Evolutionary conservation across 1,284 basidiomycete species (phyloP).

Genomic region (Mycosarcoma mackinlayi): DNA sequence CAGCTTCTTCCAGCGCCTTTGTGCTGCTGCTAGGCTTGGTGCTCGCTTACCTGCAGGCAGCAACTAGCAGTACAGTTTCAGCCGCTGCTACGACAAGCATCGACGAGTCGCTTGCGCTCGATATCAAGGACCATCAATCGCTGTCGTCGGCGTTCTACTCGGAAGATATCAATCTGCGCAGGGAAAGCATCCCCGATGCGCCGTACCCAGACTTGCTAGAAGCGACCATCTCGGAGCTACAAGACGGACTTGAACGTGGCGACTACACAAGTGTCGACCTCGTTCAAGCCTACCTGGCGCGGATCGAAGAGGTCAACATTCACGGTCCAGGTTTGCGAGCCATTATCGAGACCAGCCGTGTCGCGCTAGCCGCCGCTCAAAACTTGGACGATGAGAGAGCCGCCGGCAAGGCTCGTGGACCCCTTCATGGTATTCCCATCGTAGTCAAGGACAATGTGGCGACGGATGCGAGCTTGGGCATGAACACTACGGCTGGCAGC

Average conservation of each 20-base stretch:
- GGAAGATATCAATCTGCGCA: not conserved
- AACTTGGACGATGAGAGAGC: slow-evolving; percentile 73
- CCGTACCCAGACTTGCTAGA: slow-evolving; percentile 39
- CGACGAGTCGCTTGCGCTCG: not conserved
- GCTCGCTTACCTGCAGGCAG: slow-evolving; percentile 10
- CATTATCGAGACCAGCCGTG: slow-evolving; percentile 76
- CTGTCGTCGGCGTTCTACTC: not conserved
- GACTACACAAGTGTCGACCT: slow-evolving; percentile 32
- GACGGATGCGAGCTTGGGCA: slow-evolving; percentile 73
- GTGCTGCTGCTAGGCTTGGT: slow-evolving; percentile 14
- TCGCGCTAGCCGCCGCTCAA: slow-evolving; percentile 71
- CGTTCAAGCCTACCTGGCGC: slow-evolving; percentile 74
- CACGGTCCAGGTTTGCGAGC: slow-evolving; percentile 73
- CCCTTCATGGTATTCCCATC: slow-evolving; percentile 78
- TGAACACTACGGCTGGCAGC: slow-evolving; percentile 75
- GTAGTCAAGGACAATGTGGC: slow-evolving; percentile 79
- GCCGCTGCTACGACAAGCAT: not conserved
- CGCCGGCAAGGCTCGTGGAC: slow-evolving; percentile 71
- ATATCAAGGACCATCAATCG: not conserved
- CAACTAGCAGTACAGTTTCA: not conserved
- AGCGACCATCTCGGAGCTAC: slow-evolving; percentile 27
- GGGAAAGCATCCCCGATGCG: not conserved
- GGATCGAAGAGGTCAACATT: slow-evolving; percentile 77
- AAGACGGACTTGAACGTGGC: slow-evolving; percentile 13
- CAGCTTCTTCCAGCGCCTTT: slow-evolving; percentile 8